A percentile compares a stretch with the other conserved stretches of the same genome.
These are phyloP conservation scores for Lasiosphaeria miniovina DNA, from an alignment of 495 filamentous ascomycete species.

Conservation along the genomic window DNA sequence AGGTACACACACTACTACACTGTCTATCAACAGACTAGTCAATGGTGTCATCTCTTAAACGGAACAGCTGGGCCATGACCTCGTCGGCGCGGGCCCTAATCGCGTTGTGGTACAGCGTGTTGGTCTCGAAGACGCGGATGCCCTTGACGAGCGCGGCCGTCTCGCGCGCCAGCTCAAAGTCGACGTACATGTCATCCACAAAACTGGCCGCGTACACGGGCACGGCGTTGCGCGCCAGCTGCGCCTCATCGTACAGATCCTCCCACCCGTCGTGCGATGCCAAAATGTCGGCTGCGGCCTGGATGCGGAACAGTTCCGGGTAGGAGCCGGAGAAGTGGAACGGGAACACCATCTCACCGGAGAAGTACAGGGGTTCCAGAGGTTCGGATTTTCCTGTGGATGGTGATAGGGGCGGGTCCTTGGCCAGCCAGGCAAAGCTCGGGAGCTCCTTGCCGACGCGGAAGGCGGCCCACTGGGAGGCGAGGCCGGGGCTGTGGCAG, in stretches of 20 bases:
- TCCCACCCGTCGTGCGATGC: constrained; percentile 66
- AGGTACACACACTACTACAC: too few relatives aligned
- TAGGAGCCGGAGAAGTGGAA: constrained; percentile 79
- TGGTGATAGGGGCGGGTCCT: constrained; percentile 21
- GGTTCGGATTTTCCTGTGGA: not conserved
- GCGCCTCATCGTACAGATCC: constrained; percentile 68
- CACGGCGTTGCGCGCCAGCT: constrained; percentile 73
- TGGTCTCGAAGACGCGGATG: constrained; percentile 79
- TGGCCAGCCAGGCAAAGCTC: constrained; percentile 44
- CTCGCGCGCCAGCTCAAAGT: constrained; percentile 65
- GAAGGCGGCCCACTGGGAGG: constrained; percentile 50
- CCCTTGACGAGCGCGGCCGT: constrained; percentile 75
- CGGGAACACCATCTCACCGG: constrained; percentile 88
- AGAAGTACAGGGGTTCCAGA: constrained; percentile 75
- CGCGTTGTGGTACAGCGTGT: constrained; percentile 82
- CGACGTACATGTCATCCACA: constrained; percentile 93
- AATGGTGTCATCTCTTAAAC: constrained; percentile 66
- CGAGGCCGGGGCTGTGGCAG: constrained; percentile 51
- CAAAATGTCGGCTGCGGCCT: constrained; percentile 64
- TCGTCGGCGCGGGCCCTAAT: constrained; percentile 69
- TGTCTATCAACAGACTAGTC: constrained; percentile 55
- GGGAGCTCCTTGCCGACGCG: constrained; percentile 36
- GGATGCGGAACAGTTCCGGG: constrained; percentile 63
- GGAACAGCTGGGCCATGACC: constrained; percentile 67
- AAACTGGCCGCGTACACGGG: constrained; percentile 87